Evolutionary conservation across 257 asterid genomes (phyloP).

Genomic region (Paulownia fortunei): DNA sequence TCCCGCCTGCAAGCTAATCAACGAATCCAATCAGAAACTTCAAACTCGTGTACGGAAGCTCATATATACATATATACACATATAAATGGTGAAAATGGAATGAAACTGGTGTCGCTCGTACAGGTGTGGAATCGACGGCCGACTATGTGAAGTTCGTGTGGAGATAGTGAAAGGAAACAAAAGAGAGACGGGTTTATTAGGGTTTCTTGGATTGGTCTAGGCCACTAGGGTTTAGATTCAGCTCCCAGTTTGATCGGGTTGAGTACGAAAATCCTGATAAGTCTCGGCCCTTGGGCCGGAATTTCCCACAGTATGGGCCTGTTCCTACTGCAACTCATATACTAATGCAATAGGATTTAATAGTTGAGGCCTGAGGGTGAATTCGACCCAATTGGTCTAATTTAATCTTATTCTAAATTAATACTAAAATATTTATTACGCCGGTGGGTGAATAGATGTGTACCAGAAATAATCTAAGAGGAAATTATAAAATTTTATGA

Average conservation of each 20-base stretch:
- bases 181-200: constrained; percentile 27
- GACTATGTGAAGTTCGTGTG: constrained; percentile 26
- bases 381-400: too few species aligned
- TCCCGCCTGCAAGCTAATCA: constrained; percentile 14
- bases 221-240: constrained; percentile 30
- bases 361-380: too few species aligned
- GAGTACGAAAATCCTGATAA: background rate
- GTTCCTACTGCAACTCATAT: background rate
- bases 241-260: background rate
- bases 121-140: constrained; percentile 26
- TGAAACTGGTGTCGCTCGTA: constrained; percentile 14
- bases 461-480: too few species aligned
- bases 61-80: background rate
- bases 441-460: too few species aligned
- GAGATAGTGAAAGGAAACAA: background rate
- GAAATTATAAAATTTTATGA: too few species aligned
- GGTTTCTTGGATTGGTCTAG: constrained; percentile 22
- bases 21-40: constrained; percentile 13
- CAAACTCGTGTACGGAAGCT: background rate
- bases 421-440: too few species aligned
- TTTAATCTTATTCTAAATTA: too few species aligned
- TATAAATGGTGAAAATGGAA: background rate
- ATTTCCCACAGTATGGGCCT: background rate
- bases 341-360: too few species aligned
- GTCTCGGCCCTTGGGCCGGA: background rate